Evolutionary conservation across 331 rosid genomes (phyloP).

Genomic region (Quercus phellos): DNA sequence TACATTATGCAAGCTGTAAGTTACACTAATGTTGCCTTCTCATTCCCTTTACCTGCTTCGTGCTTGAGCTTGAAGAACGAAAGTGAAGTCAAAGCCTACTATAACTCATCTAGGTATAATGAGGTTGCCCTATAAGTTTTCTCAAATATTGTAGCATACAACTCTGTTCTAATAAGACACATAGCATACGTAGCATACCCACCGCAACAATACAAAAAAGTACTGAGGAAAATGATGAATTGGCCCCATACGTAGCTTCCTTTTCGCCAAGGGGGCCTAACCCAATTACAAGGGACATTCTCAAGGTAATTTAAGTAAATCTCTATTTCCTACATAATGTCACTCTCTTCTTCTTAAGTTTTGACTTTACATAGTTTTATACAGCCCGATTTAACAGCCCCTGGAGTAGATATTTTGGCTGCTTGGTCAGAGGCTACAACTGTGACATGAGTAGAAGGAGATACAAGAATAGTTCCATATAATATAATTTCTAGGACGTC

Average conservation of each 20-base stretch:
- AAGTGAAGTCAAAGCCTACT: conserved; percentile 16
- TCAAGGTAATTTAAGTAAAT: background rate
- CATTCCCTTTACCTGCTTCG: conserved; percentile 28
- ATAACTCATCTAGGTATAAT: conserved; percentile 36
- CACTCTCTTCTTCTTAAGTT: background rate
- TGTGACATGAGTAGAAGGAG: background rate
- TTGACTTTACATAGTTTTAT: background rate
- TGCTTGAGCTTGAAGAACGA: conserved; percentile 23
- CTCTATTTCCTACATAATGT: background rate
- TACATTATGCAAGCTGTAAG: conserved; percentile 17
- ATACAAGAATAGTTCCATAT: conserved; percentile 13
- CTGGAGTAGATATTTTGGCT: conserved; percentile 33
- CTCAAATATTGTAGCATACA: no score
- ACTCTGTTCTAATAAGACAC: no score
- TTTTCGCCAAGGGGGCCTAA: no score
- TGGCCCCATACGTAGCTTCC: conserved; percentile 23
- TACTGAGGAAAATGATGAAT: conserved; percentile 11
- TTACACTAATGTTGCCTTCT: background rate
- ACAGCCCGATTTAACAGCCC: conserved; percentile 38
- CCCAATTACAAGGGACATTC: no score
- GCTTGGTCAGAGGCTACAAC: conserved; percentile 28
- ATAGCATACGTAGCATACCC: conserved; percentile 23
- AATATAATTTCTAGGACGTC: conserved; percentile 10
- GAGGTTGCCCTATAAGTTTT: no score
- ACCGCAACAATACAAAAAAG: conserved; percentile 41